Conservation (phyloP, 1,139 yeast genomes). For the Saccharomyces hybrid region DNA sequence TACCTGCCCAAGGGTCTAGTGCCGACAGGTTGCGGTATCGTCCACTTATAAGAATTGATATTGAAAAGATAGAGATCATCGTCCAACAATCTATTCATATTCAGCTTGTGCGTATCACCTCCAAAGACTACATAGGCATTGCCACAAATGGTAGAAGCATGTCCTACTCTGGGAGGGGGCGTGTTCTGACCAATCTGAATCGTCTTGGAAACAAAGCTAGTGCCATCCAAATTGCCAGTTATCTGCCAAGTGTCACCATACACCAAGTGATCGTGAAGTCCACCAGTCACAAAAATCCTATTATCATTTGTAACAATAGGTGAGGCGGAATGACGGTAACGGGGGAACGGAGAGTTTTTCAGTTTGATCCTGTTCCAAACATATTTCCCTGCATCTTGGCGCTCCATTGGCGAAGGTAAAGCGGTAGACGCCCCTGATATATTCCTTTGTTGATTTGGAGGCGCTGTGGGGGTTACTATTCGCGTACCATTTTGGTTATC, state of each 20-base stretch:
- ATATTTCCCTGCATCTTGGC: background rate
- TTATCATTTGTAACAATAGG: slow-evolving; percentile 67
- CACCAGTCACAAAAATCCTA: slow-evolving; percentile 86
- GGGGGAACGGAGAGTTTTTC: slow-evolving; percentile 76
- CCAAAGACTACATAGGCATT: slow-evolving; percentile 94
- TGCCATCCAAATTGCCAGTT: slow-evolving; percentile 39
- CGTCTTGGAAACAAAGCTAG: slow-evolving; percentile 46
- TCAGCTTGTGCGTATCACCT: slow-evolving; percentile 89
- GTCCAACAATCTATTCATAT: slow-evolving; percentile 71
- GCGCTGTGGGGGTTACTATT: slow-evolving; percentile 23
- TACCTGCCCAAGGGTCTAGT: slow-evolving; percentile 86
- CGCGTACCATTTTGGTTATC: background rate
- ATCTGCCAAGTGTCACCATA: slow-evolving; percentile 88
- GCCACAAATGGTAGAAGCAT: slow-evolving; percentile 88
- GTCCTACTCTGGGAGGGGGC: slow-evolving; percentile 96
- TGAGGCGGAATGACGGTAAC: slow-evolving; percentile 85
- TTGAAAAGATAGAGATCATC: slow-evolving; percentile 83
- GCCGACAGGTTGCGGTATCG: slow-evolving; percentile 76
- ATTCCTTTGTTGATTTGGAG: slow-evolving; percentile 24
- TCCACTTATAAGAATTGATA: slow-evolving; percentile 84
- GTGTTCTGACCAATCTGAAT: slow-evolving; percentile 62
- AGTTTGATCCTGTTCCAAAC: slow-evolving; percentile 26
- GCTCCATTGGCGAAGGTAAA: slow-evolving; percentile 4
- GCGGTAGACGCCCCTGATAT: slow-evolving; percentile 27
- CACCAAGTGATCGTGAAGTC: slow-evolving; percentile 80